Base-by-base conservation (phyloP, 768 basidiomycete species). In the Lactarius akahatsu region DNA sequence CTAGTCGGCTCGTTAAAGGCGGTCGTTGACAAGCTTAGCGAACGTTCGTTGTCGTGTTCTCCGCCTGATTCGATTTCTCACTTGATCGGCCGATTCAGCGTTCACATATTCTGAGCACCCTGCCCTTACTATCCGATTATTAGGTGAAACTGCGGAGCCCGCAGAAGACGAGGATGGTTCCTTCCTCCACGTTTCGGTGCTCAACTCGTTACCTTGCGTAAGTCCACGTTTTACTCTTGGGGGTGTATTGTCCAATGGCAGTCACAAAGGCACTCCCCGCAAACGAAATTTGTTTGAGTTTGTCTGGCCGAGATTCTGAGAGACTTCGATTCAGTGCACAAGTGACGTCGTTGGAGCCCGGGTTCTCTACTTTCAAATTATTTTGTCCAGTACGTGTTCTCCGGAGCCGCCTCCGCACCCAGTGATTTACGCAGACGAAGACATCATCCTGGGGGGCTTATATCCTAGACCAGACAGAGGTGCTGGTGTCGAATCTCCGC, bases 181-280 rank as follows among this genome's bases (percentile, higher is more conserved):
- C 41, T 83, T 78, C 68, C 72, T 96, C 20, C 77, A 84, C 61
- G 81, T 89, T 20, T 78, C 79, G 1, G 76, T 96, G 34, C 77
- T 76, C 38, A 98, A 94, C 72, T 76, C 77, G 45, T 74, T 96
- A 28, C 88, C 92, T 38, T 91, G 92, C 70, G 95, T 96, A 74
- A 75, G 89, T 78, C 18, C 28, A 11, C 61, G 34, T 41, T n/a
- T 23, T 34, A 45, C 41, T 41, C 28, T 45, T 1, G 55, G 28
- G 50, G 41, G 18, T 15, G 20, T 43, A 30, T 61, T 56, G 11
- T 32, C 55, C 62, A 65, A 96, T 92, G 75, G 78, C 8, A 65
- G 18, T 26, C 32, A 66, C 57, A 40, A 66, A 67, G 66, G 36
- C 66, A 36, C 18, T 97, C 23, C 76, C 82, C 0, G 78, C 86